A percentile compares a stretch with the other conserved stretches of the same genome.
Conservation (phyloP, 2,329 filamentous ascomycete species). For the Arthrobotrys megalospora region DNA sequence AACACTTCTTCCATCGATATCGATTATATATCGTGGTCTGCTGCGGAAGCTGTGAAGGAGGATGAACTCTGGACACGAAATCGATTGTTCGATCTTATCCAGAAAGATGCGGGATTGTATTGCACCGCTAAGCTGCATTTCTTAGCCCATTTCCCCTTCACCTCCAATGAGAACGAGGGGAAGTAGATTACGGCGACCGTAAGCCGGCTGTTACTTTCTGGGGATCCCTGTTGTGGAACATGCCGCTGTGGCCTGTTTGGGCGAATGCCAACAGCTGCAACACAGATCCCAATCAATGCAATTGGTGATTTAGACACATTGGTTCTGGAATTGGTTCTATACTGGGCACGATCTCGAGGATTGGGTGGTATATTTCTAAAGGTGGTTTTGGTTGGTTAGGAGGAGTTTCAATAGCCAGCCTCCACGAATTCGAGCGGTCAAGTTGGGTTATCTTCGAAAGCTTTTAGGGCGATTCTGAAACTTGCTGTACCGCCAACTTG, state of each 20-base stretch:
- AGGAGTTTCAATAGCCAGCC: too few species aligned
- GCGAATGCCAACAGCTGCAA: constrained; percentile 13
- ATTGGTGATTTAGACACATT: too few species aligned
- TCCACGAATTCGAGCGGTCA: too few species aligned
- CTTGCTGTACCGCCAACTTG: background rate
- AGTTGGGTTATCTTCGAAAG: background rate
- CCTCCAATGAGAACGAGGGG: background rate
- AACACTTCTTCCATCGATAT: constrained; percentile 18
- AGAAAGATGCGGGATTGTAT: background rate
- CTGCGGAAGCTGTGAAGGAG: background rate
- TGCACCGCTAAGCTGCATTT: too few species aligned
- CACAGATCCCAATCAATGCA: background rate
- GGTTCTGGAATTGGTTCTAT: too few species aligned
- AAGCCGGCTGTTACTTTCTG: constrained; percentile 3
- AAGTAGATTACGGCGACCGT: background rate
- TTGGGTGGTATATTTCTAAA: too few species aligned
- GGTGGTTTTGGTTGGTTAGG: too few species aligned
- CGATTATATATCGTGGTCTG: background rate
- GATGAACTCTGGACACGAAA: background rate
- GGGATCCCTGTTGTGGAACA: background rate
- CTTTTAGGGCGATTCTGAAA: background rate
- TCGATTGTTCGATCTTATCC: background rate
- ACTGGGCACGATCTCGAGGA: too few species aligned
- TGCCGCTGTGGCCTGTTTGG: background rate
- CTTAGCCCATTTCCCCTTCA: too few species aligned